Evolutionary conservation across 2,329 filamentous ascomycete genomes (phyloP), one percentile per base, ranked within the genome.

Genomic region (Colletotrichum sp.): DNA sequence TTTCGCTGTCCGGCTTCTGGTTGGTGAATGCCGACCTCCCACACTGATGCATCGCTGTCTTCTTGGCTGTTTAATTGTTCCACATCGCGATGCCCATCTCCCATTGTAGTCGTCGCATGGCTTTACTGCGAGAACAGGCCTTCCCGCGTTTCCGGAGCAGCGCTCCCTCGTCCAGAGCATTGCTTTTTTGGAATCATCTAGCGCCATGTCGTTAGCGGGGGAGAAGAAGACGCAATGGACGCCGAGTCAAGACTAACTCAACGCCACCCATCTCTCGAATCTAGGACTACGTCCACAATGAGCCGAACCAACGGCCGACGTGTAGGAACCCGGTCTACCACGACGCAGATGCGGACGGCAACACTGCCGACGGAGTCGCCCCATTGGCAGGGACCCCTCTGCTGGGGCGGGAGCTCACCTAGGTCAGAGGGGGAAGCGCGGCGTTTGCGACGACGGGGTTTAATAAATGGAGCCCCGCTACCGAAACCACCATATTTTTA

Each of bases 381-480:
- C 52, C 28, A 55, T 26, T 65, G 28, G 34, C 64, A 65, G 73
- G 73, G 70, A 49, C 28, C 24, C 69, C 15, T 32, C 28, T 16
- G 59, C 59, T 52, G 44, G 44, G 44, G 44, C 12, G 44, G 44
- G 44, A 52, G 44, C n/a, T 52, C 44, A 52, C 34, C 30, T 39
- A 26, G 34, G 63, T 59, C 10, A 21, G 6, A 60, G 16, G 49
- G 9, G 10, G 26, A 30, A 15, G 32, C 34, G 52, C 49, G 60
- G 34, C 24, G 16, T 75, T 49, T 49, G 66, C n/a, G 44, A 52
- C 26, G 24, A 64, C 52, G 49, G 64, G 36, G 57, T 65, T 65
- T 59, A 69, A 52, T 73, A 65, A 74, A 26, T 59, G 59, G 64
- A 66, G 74, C 70, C 70, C 74, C 71, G 74, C 74, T 74, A 64